Conservation (phyloP, 2,329 filamentous ascomycete genomes). For the Aspergillus sclerotialis region DNA sequence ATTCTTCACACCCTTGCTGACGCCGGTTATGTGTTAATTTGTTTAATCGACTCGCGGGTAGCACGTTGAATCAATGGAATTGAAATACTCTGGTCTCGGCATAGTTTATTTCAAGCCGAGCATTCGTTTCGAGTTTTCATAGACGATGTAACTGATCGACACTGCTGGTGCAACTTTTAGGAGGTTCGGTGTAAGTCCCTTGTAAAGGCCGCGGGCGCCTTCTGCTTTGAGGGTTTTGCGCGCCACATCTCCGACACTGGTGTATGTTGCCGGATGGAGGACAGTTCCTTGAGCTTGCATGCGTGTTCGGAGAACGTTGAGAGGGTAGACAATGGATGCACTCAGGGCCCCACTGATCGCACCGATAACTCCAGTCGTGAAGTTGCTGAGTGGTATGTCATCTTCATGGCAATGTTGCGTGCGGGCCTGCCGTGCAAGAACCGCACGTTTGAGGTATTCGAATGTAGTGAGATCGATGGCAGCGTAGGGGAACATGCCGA, state of each 20-base stretch:
- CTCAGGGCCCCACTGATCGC: constrained; percentile 87
- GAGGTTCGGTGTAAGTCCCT: constrained; percentile 88
- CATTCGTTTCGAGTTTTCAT: constrained; percentile 78
- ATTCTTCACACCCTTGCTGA: too few species aligned
- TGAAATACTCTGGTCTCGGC: too few species aligned
- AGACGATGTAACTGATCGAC: constrained; percentile 90
- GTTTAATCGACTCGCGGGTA: too few species aligned
- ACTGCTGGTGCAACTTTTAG: constrained; percentile 94
- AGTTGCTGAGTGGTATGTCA: constrained; percentile 70
- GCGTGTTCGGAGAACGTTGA: constrained; percentile 87
- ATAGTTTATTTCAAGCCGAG: constrained; percentile 50
- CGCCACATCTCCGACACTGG: constrained; percentile 82
- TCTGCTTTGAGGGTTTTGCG: constrained; percentile 75
- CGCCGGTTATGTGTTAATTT: too few species aligned
- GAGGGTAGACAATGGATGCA: constrained; percentile 86
- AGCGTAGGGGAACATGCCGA: constrained; percentile 97
- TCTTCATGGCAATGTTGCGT: constrained; percentile 68
- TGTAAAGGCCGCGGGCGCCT: constrained; percentile 81
- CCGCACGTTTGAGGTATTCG: constrained; percentile 75
- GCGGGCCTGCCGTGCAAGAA: constrained; percentile 64
- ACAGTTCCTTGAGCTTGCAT: constrained; percentile 90
- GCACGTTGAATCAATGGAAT: too few species aligned
- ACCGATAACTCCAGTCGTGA: constrained; percentile 81
- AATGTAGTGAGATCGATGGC: constrained; percentile 96
- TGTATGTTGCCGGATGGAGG: constrained; percentile 87